Base-by-base conservation (phyloP, 192 early-diverging fungal genomes). In the Martensiomyces pterosporus region DNA sequence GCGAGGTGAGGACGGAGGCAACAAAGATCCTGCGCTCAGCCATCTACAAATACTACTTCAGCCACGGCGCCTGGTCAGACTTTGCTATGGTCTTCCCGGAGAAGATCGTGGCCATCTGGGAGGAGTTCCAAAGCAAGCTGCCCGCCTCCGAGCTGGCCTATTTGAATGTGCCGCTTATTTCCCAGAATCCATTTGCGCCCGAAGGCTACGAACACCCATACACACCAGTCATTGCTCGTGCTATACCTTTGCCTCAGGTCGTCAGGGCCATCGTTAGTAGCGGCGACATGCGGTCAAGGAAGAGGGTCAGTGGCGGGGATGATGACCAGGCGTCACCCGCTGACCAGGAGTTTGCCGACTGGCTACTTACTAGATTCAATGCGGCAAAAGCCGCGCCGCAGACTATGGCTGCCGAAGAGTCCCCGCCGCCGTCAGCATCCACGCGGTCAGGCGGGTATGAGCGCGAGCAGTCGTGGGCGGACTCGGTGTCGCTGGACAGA, bases 21-120 rank as follows among this genome's bases (percentile, higher is more conserved):
- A 65, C 62, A 4, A 41, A 60, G 25, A 57, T 73, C 39, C 69
- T 73, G 39, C 64, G 69, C 57, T 73, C 69, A 19, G 69, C 69
- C 19, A 73, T 73, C 34, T 73, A 73, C 62, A 73, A 73, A 38
- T 73, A 73, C 50, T 73, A 73, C 34, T 73, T 73, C 52, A 73
- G 55, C 50, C 69, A 65, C 13, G 69, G 69, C 41, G 69, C 59
- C 24, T 73, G 69, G 69, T 42, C 38, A 14, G 69, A 73, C 35
- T 73, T 73, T 53, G 62, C 60, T 45, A 62, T 65, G 43, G 58
- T 73, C n/a, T 73, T 73, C 37, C 69, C 69, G 4, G 47, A 47
- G 23, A 60, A 57, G 29, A 57, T 73, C 16, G 48, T 73, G 9
- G 51, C 54, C 27, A 45, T 64, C 13, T 73, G 69, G 69, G 57